Base-by-base conservation (phyloP, 257 asterid genomes). In the Ballota nigra region DNA sequence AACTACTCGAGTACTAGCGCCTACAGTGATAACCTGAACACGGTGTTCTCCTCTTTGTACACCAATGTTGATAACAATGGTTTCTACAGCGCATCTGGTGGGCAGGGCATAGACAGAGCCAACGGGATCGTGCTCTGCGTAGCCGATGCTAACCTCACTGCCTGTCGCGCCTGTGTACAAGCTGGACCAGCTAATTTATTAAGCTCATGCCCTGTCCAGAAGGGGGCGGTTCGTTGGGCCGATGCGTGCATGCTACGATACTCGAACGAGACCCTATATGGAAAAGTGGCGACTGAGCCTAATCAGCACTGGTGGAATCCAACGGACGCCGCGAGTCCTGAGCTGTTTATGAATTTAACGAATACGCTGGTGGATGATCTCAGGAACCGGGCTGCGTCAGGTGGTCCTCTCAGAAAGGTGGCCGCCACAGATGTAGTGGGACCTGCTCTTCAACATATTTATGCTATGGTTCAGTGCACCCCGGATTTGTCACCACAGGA, bases 401-500 rank as follows among this genome's bases (percentile, higher is more conserved):
- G 83, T 11, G 72, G 68, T 4, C 11, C 79, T 24, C 4, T 18
- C 26, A 55, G 69, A 57, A 82, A 82, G 74, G 76, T 79, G 62
- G 86, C 82, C 0, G 72, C 71, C 0, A 60, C 67, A 64, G 47
- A 66, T 24, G 63, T 1, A 2, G 24, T 40, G 3, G 79, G 51
- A 0, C 64, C 78, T 0, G 76, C 34, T 75, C 76, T 52, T 34
- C 72, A 31, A 8, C 8, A 22, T 0, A 53, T 65, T 41, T 82
- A 13, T n/a, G 79, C 66, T 0, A 6, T 75, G 62, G 66, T 64
- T 2, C 82, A 82, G 70, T 82, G 86, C 51, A 69, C 63, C 41
- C 86, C 86, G 20, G 83, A 82, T 66, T 65, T 82, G 57, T 72
- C 77, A 6, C 3, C 73, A 0, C 28, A 64, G 0, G 68, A 79